A percentile compares a stretch with the other conserved stretches of the same genome.
phyloP scores from a whole-genome alignment of 768 basidiomycete genomes.

The Chlorophyllum brunneum region DNA sequence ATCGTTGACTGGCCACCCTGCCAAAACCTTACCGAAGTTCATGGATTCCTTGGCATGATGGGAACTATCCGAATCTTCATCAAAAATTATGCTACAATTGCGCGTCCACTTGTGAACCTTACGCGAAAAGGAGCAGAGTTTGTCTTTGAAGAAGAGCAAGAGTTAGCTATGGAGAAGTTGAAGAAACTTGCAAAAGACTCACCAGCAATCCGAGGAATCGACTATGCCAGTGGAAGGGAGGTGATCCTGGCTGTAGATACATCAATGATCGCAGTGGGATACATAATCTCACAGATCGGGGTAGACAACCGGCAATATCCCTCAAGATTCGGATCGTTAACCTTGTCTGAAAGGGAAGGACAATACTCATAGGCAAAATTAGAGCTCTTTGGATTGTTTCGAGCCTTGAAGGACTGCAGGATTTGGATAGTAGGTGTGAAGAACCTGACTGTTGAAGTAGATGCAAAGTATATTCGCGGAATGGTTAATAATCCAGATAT shows the following conservation, averaged over 20 bases:
- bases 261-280: conserved; percentile 17
- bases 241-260: conserved; percentile 21
- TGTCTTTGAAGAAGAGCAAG: conserved; percentile 18
- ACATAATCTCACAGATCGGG: conserved; percentile 15
- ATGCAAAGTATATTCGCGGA: conserved; percentile 30
- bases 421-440: conserved; percentile 23
- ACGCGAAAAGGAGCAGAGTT: conserved; percentile 24
- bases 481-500: too few species aligned
- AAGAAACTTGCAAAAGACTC: background rate
- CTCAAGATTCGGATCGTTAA: background rate
- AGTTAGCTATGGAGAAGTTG: conserved; percentile 6
- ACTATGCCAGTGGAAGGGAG: conserved; percentile 14
- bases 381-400: conserved; percentile 29
- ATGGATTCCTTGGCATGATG: conserved; percentile 26
- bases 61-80: conserved; percentile 26
- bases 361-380: conserved; percentile 30
- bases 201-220: conserved; percentile 15
- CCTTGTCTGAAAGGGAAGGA: conserved; percentile 19
- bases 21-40: conserved; percentile 16
- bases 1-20: conserved; percentile 27
- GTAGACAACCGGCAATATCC: conserved; percentile 14
- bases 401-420: conserved; percentile 16
- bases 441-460: conserved; percentile 23
- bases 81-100: conserved; percentile 18
- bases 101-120: conserved; percentile 17